Base-by-base conservation (phyloP, 2,329 filamentous ascomycete genomes). In the Colletotrichum tofieldiae region DNA sequence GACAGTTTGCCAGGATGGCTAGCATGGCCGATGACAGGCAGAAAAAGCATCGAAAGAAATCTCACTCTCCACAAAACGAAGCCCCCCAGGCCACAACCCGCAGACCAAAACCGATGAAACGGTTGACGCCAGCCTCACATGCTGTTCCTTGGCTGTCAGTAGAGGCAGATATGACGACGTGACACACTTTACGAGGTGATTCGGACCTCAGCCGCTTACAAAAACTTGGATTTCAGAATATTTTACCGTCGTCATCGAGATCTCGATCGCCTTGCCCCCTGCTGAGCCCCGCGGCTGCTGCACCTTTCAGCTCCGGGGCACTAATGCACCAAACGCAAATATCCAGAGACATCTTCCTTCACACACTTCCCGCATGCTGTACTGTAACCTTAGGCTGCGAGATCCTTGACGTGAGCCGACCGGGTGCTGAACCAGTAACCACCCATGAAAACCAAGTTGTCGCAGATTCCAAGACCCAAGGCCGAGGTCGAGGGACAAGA, bases 381-480 rank as follows among this genome's bases (percentile, higher is more conserved):
- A 43, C 51, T 14, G 37, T 47, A 59, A 55, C 29, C 54, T 43
- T 18, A 23, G 52, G 52, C 59, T n/a, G 20, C 56, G 26, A 43
- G 51, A 63, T 23, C 26, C 14, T 49, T 23, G 43, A n/a, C 49
- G 39, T 54, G 20, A 12, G 41, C 35, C 12, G 3, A 20, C 60
- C 52, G 65, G 59, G 45, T 29, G 23, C 35, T n/a, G 41, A 20
- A 26, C 23, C 59, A 41, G 32, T 32, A 14, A 55, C 29, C 60
- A 65, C 52, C 37, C 12, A 47, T n/a, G 45, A 43, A 54, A 60
- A 65, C 52, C 69, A 20, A 49, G 29, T 12, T 72, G 69, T 64
- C 69, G 69, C 65, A 72, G 41, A 69, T 35, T 69, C 59, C 65
- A 43, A 72, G 59, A 69, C 69, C 55, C 29, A 67, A 23, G 63